Conservation (phyloP, 163 green algal genomes). For the Chlorella variabilis region DNA sequence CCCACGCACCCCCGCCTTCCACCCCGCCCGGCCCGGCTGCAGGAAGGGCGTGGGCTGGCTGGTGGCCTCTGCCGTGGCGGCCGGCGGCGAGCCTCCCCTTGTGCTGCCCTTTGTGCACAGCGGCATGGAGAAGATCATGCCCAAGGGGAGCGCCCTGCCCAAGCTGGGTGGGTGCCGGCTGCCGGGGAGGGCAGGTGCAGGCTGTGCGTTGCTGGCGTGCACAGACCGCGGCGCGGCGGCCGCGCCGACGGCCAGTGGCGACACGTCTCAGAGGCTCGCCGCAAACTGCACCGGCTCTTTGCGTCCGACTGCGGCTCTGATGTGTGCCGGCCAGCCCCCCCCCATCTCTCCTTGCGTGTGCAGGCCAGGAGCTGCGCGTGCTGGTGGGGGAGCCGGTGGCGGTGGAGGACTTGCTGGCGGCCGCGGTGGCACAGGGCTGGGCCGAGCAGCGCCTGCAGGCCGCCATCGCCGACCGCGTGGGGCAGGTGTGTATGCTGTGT, state of each 20-base stretch:
- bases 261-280: too few relatives aligned
- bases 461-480: conserved; percentile 38
- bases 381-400: conserved; percentile 39
- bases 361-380: conserved; percentile 64
- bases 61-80: conserved; percentile 64
- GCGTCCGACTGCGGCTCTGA: too few relatives aligned
- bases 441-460: conserved; percentile 24
- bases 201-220: too few relatives aligned
- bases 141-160: conserved; percentile 73
- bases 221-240: too few relatives aligned
- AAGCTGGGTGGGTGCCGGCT: conserved; percentile 21
- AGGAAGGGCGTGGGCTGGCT: conserved; percentile 82
- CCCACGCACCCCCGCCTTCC: background rate
- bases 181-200: too few relatives aligned
- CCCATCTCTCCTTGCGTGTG: background rate
- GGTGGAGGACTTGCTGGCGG: conserved; percentile 48
- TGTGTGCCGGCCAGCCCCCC: too few relatives aligned
- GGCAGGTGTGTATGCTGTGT: conserved; percentile 6
- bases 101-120: conserved; percentile 89
- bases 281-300: background rate
- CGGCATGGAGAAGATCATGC: conserved; percentile 88
- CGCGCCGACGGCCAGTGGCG: too few relatives aligned
- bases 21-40: background rate
- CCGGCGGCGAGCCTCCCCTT: conserved; percentile 61
- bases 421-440: conserved; percentile 10